phyloP scores from a whole-genome alignment of 441 rosid species.

The Erodium texanum region DNA sequence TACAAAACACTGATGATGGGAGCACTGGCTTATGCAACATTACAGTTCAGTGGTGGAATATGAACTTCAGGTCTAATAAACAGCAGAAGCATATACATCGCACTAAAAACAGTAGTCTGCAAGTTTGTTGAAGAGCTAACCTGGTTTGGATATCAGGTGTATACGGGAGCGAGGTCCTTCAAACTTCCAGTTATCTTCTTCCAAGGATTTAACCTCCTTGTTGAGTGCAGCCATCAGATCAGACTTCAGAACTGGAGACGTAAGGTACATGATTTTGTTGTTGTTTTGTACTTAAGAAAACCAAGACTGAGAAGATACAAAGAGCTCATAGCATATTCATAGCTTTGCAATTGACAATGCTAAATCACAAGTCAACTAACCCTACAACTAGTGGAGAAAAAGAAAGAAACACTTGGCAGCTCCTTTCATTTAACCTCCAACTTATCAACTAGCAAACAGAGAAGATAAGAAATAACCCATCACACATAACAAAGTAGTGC shows the following conservation, averaged over 20 bases:
- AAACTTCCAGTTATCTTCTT: constrained; percentile 90
- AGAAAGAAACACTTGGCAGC: too few relatives aligned
- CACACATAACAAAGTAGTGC: too few relatives aligned
- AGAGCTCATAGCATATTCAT: too few relatives aligned
- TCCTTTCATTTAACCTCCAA: too few relatives aligned
- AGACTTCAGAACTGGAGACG: constrained; percentile 55
- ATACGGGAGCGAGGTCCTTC: constrained; percentile 87
- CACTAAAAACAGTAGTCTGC: neutral
- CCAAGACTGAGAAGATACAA: too few relatives aligned
- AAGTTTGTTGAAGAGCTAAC: constrained; percentile 27
- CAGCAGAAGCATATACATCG: neutral
- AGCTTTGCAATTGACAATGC: too few relatives aligned
- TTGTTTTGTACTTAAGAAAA: too few relatives aligned
- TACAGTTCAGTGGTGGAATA: neutral
- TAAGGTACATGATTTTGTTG: neutral
- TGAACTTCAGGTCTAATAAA: neutral
- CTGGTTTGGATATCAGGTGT: constrained; percentile 61
- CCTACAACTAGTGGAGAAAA: too few relatives aligned
- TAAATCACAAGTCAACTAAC: too few relatives aligned
- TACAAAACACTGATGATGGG: too few relatives aligned
- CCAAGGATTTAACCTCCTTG: constrained; percentile 80
- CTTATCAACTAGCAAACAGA: too few relatives aligned
- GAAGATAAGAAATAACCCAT: too few relatives aligned
- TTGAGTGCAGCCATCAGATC: constrained; percentile 66
- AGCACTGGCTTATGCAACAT: neutral